phyloP scores from a whole-genome alignment of 2,329 filamentous ascomycete genomes.

The Monosporascus sp. region DNA sequence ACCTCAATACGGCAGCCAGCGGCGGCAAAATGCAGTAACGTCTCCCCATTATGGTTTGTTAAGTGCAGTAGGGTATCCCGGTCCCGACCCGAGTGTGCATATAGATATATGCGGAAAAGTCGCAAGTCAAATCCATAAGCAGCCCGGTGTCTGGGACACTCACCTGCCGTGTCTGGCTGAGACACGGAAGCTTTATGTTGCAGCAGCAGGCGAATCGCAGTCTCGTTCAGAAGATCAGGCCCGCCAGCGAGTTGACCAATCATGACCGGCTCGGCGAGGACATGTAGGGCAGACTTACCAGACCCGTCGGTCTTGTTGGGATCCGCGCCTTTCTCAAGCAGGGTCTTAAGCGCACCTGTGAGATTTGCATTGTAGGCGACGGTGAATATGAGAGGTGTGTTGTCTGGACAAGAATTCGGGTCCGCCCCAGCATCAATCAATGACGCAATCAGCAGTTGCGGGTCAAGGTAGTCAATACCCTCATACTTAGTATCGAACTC shows the following conservation, averaged over 20 bases:
- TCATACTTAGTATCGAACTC: too few relatives aligned
- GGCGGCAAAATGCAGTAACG: background rate
- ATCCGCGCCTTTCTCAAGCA: conserved; percentile 22
- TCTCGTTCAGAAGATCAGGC: too few relatives aligned
- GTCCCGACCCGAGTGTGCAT: background rate
- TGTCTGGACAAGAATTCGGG: conserved; percentile 3
- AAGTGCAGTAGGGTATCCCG: background rate
- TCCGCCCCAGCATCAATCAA: conserved; percentile 17
- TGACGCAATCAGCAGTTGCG: conserved; percentile 11
- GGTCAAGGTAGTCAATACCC: conserved; percentile 7
- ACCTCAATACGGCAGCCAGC: background rate
- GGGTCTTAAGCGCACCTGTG: conserved; percentile 12
- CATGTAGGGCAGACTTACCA: conserved; percentile 17
- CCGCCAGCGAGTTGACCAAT: background rate
- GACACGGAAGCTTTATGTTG: too few relatives aligned
- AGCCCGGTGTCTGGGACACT: too few relatives aligned
- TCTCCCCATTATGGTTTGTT: background rate
- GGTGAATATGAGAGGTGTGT: conserved; percentile 2
- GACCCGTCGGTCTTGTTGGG: conserved; percentile 7
- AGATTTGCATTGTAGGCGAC: conserved; percentile 5
- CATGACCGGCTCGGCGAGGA: conserved; percentile 7
- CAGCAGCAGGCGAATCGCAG: too few relatives aligned
- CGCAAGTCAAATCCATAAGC: too few relatives aligned
- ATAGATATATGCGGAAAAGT: too few relatives aligned
- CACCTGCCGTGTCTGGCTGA: too few relatives aligned